A percentile compares a stretch with the other conserved stretches of the same genome.
These are phyloP conservation scores for Daedaleopsis nitida DNA, from an alignment of 768 basidiomycete species.

Conservation along the genomic window DNA sequence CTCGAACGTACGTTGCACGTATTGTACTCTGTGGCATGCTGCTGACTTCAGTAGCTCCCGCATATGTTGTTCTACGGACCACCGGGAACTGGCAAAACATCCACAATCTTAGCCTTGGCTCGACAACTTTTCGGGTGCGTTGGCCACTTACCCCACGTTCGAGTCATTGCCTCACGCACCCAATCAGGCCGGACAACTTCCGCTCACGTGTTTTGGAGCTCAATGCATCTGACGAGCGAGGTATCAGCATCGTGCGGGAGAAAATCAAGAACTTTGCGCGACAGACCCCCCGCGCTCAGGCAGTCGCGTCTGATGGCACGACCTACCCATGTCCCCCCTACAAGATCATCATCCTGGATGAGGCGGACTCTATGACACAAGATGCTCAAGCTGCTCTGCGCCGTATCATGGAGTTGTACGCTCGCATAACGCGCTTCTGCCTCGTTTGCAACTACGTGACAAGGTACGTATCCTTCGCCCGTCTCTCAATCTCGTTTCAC, in stretches of 20 bases:
- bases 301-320: constrained; percentile 70
- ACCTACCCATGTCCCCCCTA: constrained; percentile 95
- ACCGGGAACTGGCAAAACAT: constrained; percentile 98
- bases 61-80: constrained; percentile 99
- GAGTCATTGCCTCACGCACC: background rate
- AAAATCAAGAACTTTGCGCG: constrained; percentile 99
- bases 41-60: constrained; percentile 64
- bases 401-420: constrained; percentile 99
- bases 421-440: constrained; percentile 95
- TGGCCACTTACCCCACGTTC: background rate
- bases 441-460: constrained; percentile 99
- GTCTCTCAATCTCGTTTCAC: background rate
- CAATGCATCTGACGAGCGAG: constrained; percentile 98
- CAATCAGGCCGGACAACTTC: constrained; percentile 86
- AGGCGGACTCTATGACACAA: constrained; percentile 99
- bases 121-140: constrained; percentile 92
- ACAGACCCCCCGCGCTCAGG: constrained; percentile 83
- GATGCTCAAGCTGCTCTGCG: constrained; percentile 96
- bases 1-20: constrained; percentile 66
- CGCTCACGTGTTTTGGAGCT: constrained; percentile 91
- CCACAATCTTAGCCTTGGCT: constrained; percentile 92
- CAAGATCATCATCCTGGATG: constrained; percentile 98
- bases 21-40: background rate
- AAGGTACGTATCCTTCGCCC: constrained; percentile 51
- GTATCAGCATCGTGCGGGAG: constrained; percentile 94